phyloP scores from a whole-genome alignment of 495 filamentous ascomycete genomes.

The Pseudotulostoma volvatum region DNA sequence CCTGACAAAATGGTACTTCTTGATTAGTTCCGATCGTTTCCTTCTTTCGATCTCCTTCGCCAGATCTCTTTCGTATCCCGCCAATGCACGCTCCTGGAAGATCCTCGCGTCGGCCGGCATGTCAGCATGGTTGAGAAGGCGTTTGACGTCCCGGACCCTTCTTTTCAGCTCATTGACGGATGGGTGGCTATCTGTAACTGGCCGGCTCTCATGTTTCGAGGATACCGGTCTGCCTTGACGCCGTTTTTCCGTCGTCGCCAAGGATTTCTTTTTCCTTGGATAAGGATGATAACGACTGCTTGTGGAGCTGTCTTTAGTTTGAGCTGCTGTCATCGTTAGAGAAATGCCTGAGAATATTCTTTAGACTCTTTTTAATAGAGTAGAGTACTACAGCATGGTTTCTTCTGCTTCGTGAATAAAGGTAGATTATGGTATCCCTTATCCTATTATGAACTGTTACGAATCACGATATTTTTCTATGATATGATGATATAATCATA shows the following conservation, averaged over 20 bases:
- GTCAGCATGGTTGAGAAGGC: conserved; percentile 41
- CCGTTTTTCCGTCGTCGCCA: background rate
- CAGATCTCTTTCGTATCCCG: conserved; percentile 58
- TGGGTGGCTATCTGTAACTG: conserved; percentile 15
- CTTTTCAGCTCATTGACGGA: conserved; percentile 37
- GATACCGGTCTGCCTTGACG: no score
- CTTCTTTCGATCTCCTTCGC: conserved; percentile 43
- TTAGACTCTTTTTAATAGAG: no score
- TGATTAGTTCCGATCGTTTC: conserved; percentile 55
- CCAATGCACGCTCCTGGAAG: conserved; percentile 67
- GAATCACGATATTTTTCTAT: no score
- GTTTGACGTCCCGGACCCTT: conserved; percentile 34
- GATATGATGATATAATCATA: no score
- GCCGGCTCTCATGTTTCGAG: no score
- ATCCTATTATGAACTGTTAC: no score
- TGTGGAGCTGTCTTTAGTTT: no score
- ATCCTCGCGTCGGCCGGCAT: conserved; percentile 61
- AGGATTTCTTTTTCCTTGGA: background rate
- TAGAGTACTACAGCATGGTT: no score
- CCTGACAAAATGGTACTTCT: conserved; percentile 83
- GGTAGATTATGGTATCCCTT: no score
- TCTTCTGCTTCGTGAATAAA: no score
- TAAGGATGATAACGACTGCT: conserved; percentile 1
- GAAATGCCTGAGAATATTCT: no score
- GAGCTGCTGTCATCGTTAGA: no score